These are phyloP conservation scores for Wickerhamiella hasegawae DNA, from an alignment of 805 yeast species.

Conservation along the genomic window DNA sequence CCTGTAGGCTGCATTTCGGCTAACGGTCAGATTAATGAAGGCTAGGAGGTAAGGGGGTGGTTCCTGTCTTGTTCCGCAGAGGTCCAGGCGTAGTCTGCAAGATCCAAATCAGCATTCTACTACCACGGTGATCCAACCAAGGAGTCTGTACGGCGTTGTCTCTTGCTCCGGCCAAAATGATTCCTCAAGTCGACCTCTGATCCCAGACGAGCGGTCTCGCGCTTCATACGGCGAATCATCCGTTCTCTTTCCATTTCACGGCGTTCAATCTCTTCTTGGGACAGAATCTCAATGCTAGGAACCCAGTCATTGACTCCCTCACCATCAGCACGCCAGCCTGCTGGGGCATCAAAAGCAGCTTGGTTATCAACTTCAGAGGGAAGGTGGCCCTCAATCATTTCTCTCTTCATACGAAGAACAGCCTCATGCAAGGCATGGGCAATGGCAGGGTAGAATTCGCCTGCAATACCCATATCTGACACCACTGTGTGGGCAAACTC, in stretches of 20 bases:
- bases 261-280: constrained; percentile 86
- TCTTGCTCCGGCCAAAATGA: constrained; percentile 18
- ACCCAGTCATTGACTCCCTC: constrained; percentile 75
- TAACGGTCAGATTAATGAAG: no score
- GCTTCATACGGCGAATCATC: constrained; percentile 75
- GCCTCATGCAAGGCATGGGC: constrained; percentile 76
- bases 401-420: constrained; percentile 59
- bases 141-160: constrained; percentile 16
- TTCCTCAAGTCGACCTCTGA: constrained; percentile 31
- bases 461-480: constrained; percentile 63
- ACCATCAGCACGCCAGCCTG: constrained; percentile 56
- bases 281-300: constrained; percentile 71
- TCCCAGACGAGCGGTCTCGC: constrained; percentile 70
- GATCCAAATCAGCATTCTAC: no score
- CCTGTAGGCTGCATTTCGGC: no score
- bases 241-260: constrained; percentile 92
- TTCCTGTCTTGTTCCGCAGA: no score
- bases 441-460: constrained; percentile 82
- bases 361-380: constrained; percentile 37
- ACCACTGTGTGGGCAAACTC: constrained; percentile 69
- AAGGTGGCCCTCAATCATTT: constrained; percentile 54
- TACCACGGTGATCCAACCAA: constrained; percentile 7
- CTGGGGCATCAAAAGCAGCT: constrained; percentile 44
- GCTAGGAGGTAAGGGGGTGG: no score
- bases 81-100: no score